Base-by-base conservation (phyloP, 805 yeast genomes). In the Saccharomycopsis sp. region DNA sequence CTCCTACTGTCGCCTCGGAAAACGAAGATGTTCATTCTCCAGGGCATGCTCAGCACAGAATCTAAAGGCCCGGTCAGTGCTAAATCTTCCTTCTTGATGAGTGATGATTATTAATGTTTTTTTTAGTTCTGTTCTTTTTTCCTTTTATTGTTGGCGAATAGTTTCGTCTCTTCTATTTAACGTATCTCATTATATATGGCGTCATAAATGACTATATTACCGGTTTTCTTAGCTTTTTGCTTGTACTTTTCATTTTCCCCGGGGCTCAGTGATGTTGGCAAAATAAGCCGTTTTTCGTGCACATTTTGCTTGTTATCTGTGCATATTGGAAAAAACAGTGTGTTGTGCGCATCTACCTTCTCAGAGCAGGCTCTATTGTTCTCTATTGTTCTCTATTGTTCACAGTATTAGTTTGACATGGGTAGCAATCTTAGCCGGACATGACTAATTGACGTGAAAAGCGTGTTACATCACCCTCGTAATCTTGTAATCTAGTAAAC, bases 21-120 rank as follows among this genome's bases (percentile, higher is more conserved):
- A 57, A 50, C 23, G 58, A 58, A n/a, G 56, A 56, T 12, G 55
- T 58, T 42, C 55, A 58, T 41, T 44, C 51, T 29, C 60, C 60
- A 5, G 60, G 60, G 24, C 60, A 58, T 34, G 47, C 58, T 44
- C 60, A 58, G 41, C 47, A 25, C 49, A 44, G 22, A 44, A 44
- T 44, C 22, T 44, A 44, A 44, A 44, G 38, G 12, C 12, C 5
- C 9, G 38, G 38, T 12, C 12, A 5, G 38, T 29, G 38, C 38
- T 12, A 29, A 29, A 29, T 29, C 38, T 29, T 29, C 38, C 38
- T 29, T 29, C 38, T 29, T 29, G 38, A 29, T 29, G 38, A 29
- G 38, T 29, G 38, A 29, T 29, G 38, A 29, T n/a, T 29, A 29
- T 29, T 7, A 7, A 29, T 29, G 38, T 29, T 29, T 29, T 29